Evolutionary conservation across 805 yeast genomes (phyloP), one percentile per base, ranked within the genome.

Genomic region (Wickerhamiella spandovensis): DNA sequence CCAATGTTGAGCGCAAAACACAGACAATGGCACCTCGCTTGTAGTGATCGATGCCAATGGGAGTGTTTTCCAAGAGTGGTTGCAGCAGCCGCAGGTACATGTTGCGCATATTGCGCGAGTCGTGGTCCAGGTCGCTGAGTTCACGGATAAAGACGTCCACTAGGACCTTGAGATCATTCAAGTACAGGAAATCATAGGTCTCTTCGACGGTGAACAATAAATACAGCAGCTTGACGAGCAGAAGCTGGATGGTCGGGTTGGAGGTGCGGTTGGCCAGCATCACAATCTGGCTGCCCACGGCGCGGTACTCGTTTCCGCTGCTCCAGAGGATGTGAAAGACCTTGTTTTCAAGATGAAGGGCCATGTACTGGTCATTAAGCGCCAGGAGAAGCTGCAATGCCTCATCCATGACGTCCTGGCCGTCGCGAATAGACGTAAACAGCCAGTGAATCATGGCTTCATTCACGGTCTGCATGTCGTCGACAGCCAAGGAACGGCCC

Each of bases 281-380:
- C 39, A 89, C 77, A 37, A 87, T 66, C 48, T 84, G 76, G 49
- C 85, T 85, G 25, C 81, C 77, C 53, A 88, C 81, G 43, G 72
- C 69, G 24, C 73, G 73, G 47, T 74, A 77, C 15, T 66, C 61
- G 13, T 69, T 57, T 24, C 68, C 66, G n/a, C 72, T 68, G 28
- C 66, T 61, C 39, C 74, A 67, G 49, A 89, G 62, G 2, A 75
- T 73, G 4, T 72, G 69, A 58, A 83, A 77, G 1, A 84, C 82
- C 51, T 74, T 75, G 57, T 79, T 76, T 54, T 46, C 48, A 22
- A 20, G 15, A 25, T 51, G 47, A 13, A 53, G 49, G 39, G 86
- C 82, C 81, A 89, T 78, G 64, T 78, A 89, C 65, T 89, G 96
- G 62, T 89, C 96, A 65, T 89, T 89, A 23, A 89, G 68, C 1